Percentiles rank a stretch among this genome's conserved stretches.
Evolutionary conservation across 2,329 filamentous ascomycete species (phyloP).

Genomic region (Calonectria hawksworthii): DNA sequence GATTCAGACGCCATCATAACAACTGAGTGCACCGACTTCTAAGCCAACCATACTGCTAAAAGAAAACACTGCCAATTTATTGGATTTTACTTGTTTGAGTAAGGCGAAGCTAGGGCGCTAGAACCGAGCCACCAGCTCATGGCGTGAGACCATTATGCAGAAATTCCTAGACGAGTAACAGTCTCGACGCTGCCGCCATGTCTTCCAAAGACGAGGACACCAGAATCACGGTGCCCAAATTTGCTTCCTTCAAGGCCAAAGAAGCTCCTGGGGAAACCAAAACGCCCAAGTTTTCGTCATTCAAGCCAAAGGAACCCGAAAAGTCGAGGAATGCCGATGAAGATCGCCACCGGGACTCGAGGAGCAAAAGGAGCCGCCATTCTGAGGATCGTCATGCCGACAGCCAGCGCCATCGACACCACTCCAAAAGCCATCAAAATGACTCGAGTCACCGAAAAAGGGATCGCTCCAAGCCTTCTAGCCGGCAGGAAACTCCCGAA

Average conservation of each 20-base stretch:
- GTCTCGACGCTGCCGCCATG: conserved; percentile 39
- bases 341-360: conserved; percentile 36
- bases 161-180: conserved; percentile 14
- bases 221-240: conserved; percentile 71
- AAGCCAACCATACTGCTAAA: not conserved
- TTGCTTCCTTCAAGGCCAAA: conserved; percentile 75
- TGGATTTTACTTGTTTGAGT: not conserved
- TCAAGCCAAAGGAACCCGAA: conserved; percentile 63
- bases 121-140: not conserved
- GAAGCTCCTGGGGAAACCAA: conserved; percentile 35
- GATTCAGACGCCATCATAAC: conserved; percentile 7
- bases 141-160: conserved; percentile 26
- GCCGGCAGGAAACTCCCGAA: conserved; percentile 22
- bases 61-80: not conserved
- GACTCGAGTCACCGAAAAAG: conserved; percentile 30
- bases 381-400: conserved; percentile 39
- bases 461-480: conserved; percentile 21
- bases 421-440: conserved; percentile 34
- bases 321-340: conserved; percentile 52
- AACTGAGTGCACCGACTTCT: not conserved
- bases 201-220: conserved; percentile 42
- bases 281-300: conserved; percentile 80
- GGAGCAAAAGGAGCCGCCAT: conserved; percentile 39
- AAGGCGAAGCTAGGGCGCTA: not conserved
- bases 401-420: conserved; percentile 32